Evolutionary conservation across 805 yeast species (phyloP), one percentile per base, ranked within the genome.

Genomic region (Yamadazyma philogaea): DNA sequence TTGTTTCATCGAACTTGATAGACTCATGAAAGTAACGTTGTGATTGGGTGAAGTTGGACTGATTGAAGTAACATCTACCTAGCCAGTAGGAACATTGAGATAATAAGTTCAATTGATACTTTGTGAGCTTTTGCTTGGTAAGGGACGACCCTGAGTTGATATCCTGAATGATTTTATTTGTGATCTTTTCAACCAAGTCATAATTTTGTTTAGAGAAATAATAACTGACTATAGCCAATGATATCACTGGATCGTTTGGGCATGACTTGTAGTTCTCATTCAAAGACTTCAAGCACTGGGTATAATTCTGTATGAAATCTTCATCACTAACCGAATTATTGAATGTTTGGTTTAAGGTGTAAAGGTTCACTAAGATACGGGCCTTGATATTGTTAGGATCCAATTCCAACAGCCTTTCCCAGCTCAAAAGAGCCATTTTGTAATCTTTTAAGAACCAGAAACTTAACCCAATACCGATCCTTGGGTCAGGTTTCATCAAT

Each of bases 391-490:
- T 79, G 18, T 68, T 57, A 3, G 84, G 80, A 48, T 84, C 78
- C 32, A 91, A 62, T 57, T 82, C 84, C 24, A 81, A 64, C 1
- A 87, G 75, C 55, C 97, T 77, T 48, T 78, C 76, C 97, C 98
- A 93, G 0, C 98, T 84, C 38, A 69, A 67, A 6, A 75, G 56
- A 0, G 99, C 98, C 68, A 87, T 76, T 39, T 75, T 76, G 49
- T 78, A 77, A 60, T 87, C 95, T 40, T 84, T 84, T 47, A 93
- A 68, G 46, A 78, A 78, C 97, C 97, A 93, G 59, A 82, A 91
- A 62, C 97, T 90, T 50, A 93, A 68, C 27, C 99, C 99, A 47
- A 91, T 79, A 21, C 98, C 99, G 46, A 93, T 76, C 62, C 99
- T 75, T 15, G 97, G 95, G 65, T 91, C 97, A 4, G 98, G 97